Percentiles rank a stretch among this genome's conserved stretches.
phyloP scores from a whole-genome alignment of 495 filamentous ascomycete genomes.

The Penicillium waksmanii region DNA sequence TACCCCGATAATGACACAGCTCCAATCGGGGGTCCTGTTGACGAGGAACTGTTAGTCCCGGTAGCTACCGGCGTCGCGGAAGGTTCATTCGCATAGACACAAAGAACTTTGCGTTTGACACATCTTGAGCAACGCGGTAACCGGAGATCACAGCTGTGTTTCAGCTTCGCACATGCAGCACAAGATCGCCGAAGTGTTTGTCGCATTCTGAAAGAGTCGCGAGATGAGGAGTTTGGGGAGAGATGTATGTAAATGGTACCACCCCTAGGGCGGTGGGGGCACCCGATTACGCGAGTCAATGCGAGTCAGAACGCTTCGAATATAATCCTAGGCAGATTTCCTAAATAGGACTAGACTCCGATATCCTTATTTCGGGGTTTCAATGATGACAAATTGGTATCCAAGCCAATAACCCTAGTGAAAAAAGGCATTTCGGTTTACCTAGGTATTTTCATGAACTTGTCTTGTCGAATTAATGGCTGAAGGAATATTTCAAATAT shows the following conservation, averaged over 20 bases:
- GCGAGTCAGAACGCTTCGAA: not conserved
- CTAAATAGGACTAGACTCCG: slow-evolving; percentile 15
- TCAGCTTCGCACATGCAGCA: slow-evolving; percentile 51
- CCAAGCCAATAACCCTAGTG: too few relatives aligned
- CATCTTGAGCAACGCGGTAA: slow-evolving; percentile 55
- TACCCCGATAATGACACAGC: slow-evolving; percentile 18
- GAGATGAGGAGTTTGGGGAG: not conserved
- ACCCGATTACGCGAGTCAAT: not conserved
- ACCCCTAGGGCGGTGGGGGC: not conserved
- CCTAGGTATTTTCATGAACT: too few relatives aligned
- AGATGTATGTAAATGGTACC: slow-evolving; percentile 1
- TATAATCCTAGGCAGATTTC: not conserved
- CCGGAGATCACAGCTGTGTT: slow-evolving; percentile 52
- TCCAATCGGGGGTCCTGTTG: slow-evolving; percentile 10
- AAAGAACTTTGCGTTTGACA: slow-evolving; percentile 43
- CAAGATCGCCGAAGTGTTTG: slow-evolving; percentile 54
- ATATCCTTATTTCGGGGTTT: not conserved
- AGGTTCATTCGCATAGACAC: slow-evolving; percentile 54
- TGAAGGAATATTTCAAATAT: too few relatives aligned
- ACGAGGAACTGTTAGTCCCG: slow-evolving; percentile 12
- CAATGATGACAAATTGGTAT: too few relatives aligned
- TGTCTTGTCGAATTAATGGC: too few relatives aligned
- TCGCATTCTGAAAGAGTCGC: slow-evolving; percentile 37
- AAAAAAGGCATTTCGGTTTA: too few relatives aligned
- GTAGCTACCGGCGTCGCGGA: slow-evolving; percentile 23